A percentile compares a stretch with the other conserved stretches of the same genome.
These are phyloP conservation scores for Blattamonas nauphoetae DNA, from an alignment of 78 protist species.

Conservation along the genomic window DNA sequence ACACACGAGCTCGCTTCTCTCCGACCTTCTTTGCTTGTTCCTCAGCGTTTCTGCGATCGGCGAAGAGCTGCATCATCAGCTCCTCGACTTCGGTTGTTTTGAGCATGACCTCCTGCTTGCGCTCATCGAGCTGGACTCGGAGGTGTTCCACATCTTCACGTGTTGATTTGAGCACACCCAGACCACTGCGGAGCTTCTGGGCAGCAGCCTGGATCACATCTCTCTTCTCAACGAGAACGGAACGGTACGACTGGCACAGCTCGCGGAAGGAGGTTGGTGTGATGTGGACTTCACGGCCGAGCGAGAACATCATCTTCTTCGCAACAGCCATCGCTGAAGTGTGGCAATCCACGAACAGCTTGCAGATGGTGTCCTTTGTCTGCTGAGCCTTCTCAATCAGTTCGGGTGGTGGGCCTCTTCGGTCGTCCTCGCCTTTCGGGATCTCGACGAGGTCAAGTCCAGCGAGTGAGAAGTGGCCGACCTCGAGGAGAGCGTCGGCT, in stretches of 20 bases:
- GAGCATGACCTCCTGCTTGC: conserved; percentile 25
- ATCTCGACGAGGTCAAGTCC: not conserved
- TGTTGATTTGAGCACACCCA: not conserved
- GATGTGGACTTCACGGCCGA: not conserved
- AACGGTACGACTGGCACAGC: not conserved
- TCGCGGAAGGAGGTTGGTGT: conserved; percentile 9
- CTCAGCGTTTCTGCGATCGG: conserved; percentile 44
- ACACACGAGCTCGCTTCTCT: conserved; percentile 31
- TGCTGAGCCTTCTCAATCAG: not conserved
- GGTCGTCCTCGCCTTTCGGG: not conserved
- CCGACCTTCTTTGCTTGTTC: conserved; percentile 50
- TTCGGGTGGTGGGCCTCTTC: not conserved
- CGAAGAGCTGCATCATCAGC: conserved; percentile 42
- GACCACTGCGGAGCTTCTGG: conserved; percentile 7
- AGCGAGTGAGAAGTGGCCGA: conserved; percentile 37
- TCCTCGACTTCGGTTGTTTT: conserved; percentile 52
- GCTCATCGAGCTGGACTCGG: not conserved
- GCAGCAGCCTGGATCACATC: not conserved
- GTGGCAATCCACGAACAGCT: not conserved
- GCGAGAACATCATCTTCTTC: not conserved
- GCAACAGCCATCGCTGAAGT: not conserved
- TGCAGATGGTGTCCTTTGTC: not conserved
- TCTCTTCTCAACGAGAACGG: not conserved
- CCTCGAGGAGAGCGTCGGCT: conserved; percentile 67
- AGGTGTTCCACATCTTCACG: not conserved